phyloP scores from a whole-genome alignment of 371 early-diverging fungal species.

The Caulochytrium protostelioides region DNA sequence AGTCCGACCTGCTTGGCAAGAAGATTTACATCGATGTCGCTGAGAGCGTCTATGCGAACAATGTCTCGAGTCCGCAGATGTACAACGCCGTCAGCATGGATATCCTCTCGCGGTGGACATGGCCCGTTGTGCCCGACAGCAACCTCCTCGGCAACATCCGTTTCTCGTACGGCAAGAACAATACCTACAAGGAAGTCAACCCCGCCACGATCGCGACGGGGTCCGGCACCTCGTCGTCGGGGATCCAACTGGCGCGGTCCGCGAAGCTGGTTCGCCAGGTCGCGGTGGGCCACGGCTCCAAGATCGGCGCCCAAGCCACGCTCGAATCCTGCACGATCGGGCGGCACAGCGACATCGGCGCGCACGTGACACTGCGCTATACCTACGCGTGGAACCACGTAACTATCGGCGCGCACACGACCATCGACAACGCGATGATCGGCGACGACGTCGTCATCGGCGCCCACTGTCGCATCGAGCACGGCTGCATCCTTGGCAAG shows the following conservation, averaged over 20 bases:
- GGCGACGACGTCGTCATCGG: conserved; percentile 43
- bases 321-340: conserved; percentile 65
- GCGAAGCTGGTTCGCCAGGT: conserved; percentile 58
- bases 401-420: conserved; percentile 39
- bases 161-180: conserved; percentile 49
- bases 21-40: conserved; percentile 66
- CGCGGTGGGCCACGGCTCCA: conserved; percentile 49
- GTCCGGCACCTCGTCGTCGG: too few relatives aligned
- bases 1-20: conserved; percentile 68
- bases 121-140: conserved; percentile 78
- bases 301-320: conserved; percentile 48
- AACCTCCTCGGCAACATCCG: conserved; percentile 40
- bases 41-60: conserved; percentile 55
- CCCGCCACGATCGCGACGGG: conserved; percentile 42
- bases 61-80: conserved; percentile 54
- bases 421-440: conserved; percentile 43
- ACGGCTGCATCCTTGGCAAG: conserved; percentile 12
- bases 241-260: conserved; percentile 19
- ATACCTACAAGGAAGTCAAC: conserved; percentile 58
- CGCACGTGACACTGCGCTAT: conserved; percentile 47
- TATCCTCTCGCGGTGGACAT: conserved; percentile 72
- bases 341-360: conserved; percentile 46
- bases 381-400: conserved; percentile 68
- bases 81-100: conserved; percentile 74
- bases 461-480: conserved; percentile 22